A percentile compares a stretch with the other conserved stretches of the same genome.
phyloP scores from a whole-genome alignment of 2,329 filamentous ascomycete species.

The Xenosphaeropsis pyriputrescens region DNA sequence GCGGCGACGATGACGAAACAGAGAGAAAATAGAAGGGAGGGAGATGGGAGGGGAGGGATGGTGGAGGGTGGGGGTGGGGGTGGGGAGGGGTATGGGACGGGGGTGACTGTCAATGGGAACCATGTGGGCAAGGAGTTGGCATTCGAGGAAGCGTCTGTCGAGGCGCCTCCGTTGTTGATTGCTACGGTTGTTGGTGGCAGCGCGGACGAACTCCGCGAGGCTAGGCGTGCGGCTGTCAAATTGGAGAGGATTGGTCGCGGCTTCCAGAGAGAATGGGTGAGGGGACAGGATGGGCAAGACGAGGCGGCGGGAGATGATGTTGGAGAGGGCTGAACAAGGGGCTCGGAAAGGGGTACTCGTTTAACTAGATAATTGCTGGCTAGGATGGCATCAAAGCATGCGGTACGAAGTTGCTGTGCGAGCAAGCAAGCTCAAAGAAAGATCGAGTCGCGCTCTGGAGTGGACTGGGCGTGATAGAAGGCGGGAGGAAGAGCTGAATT shows the following conservation, averaged over 20 bases:
- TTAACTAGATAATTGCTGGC: no score
- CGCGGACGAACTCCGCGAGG: constrained; percentile 31
- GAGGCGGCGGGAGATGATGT: constrained; percentile 1
- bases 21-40: constrained; percentile 1
- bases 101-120: no score
- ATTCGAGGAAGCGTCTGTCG: background rate
- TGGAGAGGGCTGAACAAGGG: constrained; percentile 7
- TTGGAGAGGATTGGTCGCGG: constrained; percentile 38
- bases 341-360: no score
- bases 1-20: background rate
- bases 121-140: no score
- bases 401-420: no score
- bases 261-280: constrained; percentile 37
- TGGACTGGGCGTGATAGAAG: no score
- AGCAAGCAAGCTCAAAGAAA: no score
- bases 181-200: constrained; percentile 36
- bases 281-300: constrained; percentile 13
- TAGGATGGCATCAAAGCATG: no score
- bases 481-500: no score
- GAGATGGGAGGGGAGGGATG: background rate
- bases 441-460: no score
- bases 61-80: no score
- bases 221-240: constrained; percentile 33
- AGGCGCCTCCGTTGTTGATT: constrained; percentile 35
- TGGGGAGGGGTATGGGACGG: no score